Evolutionary conservation across 78 protist genomes (phyloP), one percentile per base, ranked within the genome.

Genomic region (Thecamonas trahens): DNA sequence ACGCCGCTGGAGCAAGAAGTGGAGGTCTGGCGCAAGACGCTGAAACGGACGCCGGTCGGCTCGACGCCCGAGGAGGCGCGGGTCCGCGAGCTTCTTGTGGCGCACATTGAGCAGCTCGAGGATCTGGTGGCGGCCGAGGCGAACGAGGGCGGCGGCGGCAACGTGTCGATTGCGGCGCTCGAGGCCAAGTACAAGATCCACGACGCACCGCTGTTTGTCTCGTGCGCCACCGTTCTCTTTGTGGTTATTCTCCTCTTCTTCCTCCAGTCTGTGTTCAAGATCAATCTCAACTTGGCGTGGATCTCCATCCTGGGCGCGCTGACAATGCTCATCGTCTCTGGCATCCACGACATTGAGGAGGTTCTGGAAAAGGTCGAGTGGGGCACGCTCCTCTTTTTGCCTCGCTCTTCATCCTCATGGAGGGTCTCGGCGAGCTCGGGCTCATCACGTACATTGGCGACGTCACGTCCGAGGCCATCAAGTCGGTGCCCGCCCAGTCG

Each of bases 381-480:
- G 92, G 61, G 31, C 59, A 83, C 79, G 47, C 61, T 83, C 1
- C 57, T 83, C 50, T 82, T 82, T 82, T 82, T 67, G 72, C 61
- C 20, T 68, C 62, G 11, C 70, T 82, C 49, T 77, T 71, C 67
- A 38, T 82, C 17, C 42, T 82, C 28, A 39, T 77, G 50, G 67
- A 57, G 49, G 77, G 64, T 18, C n/a, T 80, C 24, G 40, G 55
- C 8, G 72, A 66, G 70, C 57, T 86, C 32, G 85, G 91, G 18
- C 85, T 86, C 45, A 68, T 82, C 35, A 47, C 38, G 14, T 68
- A 17, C 40, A 29, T 85, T 22, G 91, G 84, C 49, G 67, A 69
- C 35, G 14, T 2, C 24, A 29, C 59, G 35, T 14, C 58, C 44
- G 2, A 8, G 20, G 3, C 62, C 52, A 64, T 70, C 50, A 5